Percentiles rank a stretch among this genome's conserved stretches.
phyloP scores from a whole-genome alignment of 306 rosid genomes.

The Ormosia semicastrata region DNA sequence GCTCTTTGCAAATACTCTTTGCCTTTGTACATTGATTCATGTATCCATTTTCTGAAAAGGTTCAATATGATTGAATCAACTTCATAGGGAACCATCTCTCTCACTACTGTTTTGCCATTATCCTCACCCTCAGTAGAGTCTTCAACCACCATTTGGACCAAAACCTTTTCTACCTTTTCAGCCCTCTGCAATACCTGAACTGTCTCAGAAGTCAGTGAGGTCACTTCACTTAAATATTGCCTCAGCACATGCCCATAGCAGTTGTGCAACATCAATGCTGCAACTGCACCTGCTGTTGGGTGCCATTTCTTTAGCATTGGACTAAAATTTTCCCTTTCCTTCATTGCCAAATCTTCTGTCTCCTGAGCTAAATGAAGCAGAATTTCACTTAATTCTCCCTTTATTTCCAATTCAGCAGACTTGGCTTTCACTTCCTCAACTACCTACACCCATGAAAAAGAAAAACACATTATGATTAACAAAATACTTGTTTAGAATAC shows the following conservation, averaged over 20 bases:
- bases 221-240: slow-evolving; percentile 64
- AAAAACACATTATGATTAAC: background rate
- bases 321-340: slow-evolving; percentile 76
- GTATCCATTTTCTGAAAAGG: slow-evolving; percentile 71
- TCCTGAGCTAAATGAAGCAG: slow-evolving; percentile 74
- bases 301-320: slow-evolving; percentile 74
- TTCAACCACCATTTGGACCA: slow-evolving; percentile 87
- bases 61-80: slow-evolving; percentile 71
- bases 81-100: slow-evolving; percentile 88
- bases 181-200: slow-evolving; percentile 71
- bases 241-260: slow-evolving; percentile 72
- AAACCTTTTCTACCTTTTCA: slow-evolving; percentile 72
- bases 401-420: slow-evolving; percentile 25
- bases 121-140: slow-evolving; percentile 71
- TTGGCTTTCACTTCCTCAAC: slow-evolving; percentile 48
- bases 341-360: slow-evolving; percentile 71
- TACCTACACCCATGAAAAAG: slow-evolving; percentile 39
- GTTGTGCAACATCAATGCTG: slow-evolving; percentile 75
- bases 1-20: slow-evolving; percentile 56
- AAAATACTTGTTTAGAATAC: background rate
- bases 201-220: slow-evolving; percentile 51
- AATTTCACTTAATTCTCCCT: slow-evolving; percentile 48
- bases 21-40: slow-evolving; percentile 51
- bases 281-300: slow-evolving; percentile 59
- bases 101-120: slow-evolving; percentile 60